Evolutionary conservation across 345 rosid genomes (phyloP), one percentile per base, ranked within the genome.

Genomic region (Punica granatum): DNA sequence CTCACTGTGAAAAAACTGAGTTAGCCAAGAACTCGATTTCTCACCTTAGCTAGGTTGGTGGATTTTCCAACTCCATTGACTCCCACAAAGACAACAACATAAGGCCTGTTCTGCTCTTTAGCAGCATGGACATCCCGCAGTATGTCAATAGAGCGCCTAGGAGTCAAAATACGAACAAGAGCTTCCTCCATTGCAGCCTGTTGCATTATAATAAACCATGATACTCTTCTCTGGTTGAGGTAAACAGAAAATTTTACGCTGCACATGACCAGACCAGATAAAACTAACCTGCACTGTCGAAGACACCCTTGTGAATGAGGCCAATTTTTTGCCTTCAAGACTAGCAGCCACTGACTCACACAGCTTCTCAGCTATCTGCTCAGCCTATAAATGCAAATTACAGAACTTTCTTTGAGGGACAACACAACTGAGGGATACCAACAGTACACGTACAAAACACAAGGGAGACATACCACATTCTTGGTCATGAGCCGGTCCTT

Each of bases 41-140:
- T 60, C 60, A 88, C 91, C 89, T 94, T 92, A 26, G 99, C 98
- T 7, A 94, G 83, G 76, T 94, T 94, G 63, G 99, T 94, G 44
- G 99, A 94, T 80, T 94, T 94, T 64, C 99, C 99, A 70, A 94
- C 99, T 66, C 99, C 97, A 71, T 94, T 94, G 73, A 94, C 98
- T 75, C 99, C 99, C 60, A 94, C 96, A 79, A 94, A 94, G 66
- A 94, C 98, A 58, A 94, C 82, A 74, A 94, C 97, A 71, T 92
- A 92, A n/a, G 97, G 96, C 58, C 82, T 94, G 78, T 83, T 77
- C 67, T 91, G 97, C 75, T 92, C 99, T 83, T 82, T 94, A 54
- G 96, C 90, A 77, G 90, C 90, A 73, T 91, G 92, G 46, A 94
- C 97, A 60, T 91, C 99, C 79, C 98, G 83, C 78, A 94, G 59